These are phyloP conservation scores for Neurospora sp. DNA, from an alignment of 495 filamentous ascomycete genomes.

Conservation along the genomic window DNA sequence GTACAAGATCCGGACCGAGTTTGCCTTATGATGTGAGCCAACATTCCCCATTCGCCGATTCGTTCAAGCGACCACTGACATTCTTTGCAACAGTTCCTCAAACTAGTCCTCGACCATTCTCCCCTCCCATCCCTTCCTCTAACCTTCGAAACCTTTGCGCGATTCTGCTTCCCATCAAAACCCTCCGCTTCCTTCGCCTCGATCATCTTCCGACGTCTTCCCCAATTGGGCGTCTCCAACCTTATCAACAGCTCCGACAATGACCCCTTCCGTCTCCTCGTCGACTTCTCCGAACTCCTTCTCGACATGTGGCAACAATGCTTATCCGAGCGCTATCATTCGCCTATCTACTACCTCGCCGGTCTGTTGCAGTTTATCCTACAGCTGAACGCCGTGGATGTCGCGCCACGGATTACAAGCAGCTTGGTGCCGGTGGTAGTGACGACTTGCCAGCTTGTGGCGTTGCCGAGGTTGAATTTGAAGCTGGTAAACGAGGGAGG, in stretches of 20 bases:
- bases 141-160: conserved; percentile 34
- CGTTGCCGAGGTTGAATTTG: conserved; percentile 13
- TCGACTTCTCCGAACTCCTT: conserved; percentile 34
- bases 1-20: neutral
- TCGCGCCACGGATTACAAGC: conserved; percentile 33
- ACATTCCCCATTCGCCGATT: neutral
- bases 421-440: conserved; percentile 32
- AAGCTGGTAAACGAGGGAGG: conserved; percentile 8
- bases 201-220: conserved; percentile 34
- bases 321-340: conserved; percentile 29
- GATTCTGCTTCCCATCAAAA: conserved; percentile 31
- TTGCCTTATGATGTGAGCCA: conserved; percentile 28
- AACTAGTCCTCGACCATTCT: conserved; percentile 34
- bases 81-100: conserved; percentile 24
- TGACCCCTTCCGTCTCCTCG: conserved; percentile 28
- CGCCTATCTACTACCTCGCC: conserved; percentile 34
- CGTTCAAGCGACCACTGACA: conserved; percentile 1
- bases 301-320: conserved; percentile 38
- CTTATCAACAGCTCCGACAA: neutral
- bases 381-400: conserved; percentile 27
- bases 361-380: conserved; percentile 28
- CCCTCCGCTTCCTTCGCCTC: conserved; percentile 30
- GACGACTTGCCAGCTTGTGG: conserved; percentile 23
- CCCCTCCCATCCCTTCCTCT: conserved; percentile 23
- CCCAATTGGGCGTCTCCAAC: conserved; percentile 22